Conservation (phyloP, 164 flowering plant species). For the Taxillus chinensis region DNA sequence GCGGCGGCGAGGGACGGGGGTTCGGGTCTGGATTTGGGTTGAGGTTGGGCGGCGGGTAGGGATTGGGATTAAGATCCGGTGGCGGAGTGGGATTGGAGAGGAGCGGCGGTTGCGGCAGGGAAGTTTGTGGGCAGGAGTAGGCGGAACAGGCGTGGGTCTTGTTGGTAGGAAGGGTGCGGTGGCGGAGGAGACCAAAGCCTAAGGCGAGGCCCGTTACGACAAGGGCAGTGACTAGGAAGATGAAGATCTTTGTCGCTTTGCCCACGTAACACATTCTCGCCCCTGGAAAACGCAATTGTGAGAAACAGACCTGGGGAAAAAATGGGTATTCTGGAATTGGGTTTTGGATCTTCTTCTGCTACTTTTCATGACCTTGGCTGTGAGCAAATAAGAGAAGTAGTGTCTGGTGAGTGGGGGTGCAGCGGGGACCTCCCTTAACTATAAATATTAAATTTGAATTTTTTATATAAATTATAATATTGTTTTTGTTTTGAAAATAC, state of each 20-base stretch:
- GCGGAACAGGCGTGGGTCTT: not conserved
- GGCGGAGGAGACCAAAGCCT: not conserved
- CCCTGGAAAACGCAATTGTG: not conserved
- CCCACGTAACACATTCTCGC: conserved; percentile 2
- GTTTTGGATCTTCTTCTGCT: too few species aligned
- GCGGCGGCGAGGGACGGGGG: not conserved
- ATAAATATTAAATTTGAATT: too few species aligned
- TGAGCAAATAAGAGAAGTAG: too few species aligned
- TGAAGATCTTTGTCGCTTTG: conserved; percentile 2
- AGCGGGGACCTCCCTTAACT: too few species aligned
- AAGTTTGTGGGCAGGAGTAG: conserved; percentile 1
- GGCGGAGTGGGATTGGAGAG: not conserved
- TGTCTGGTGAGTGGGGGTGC: too few species aligned
- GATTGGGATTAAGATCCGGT: not conserved
- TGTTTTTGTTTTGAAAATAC: too few species aligned
- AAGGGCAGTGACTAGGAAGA: not conserved
- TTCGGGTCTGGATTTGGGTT: not conserved
- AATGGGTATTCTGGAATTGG: too few species aligned
- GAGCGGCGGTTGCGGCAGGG: not conserved
- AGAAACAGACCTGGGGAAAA: too few species aligned
- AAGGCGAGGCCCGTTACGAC: conserved; percentile 1
- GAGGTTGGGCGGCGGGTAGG: not conserved
- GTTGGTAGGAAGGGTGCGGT: not conserved
- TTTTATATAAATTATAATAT: too few species aligned
- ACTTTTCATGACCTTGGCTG: too few species aligned